Evolutionary conservation across 352 stramenopile genomes (phyloP).

Genomic region (Thraustotheca clavata): DNA sequence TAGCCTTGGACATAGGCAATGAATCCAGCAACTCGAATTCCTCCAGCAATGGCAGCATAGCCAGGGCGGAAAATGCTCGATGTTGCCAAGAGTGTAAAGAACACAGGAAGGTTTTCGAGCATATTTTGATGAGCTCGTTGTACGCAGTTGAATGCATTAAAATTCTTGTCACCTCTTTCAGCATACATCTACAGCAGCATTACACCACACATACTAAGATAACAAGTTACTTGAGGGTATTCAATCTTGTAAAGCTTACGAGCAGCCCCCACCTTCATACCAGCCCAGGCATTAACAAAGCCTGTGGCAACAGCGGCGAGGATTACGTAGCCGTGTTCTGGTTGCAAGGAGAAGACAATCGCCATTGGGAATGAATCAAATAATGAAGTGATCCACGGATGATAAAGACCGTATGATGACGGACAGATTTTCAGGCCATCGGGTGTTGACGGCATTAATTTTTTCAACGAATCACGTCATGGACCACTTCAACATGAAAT

Average conservation of each 20-base stretch:
- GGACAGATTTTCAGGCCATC: background rate
- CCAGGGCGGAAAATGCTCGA: conserved; percentile 50
- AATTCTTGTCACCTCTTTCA: conserved; percentile 83
- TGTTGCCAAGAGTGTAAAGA: conserved; percentile 43
- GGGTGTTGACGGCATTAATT: background rate
- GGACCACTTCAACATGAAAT: too few relatives aligned
- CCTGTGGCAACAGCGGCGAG: conserved; percentile 43
- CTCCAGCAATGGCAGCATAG: conserved; percentile 44
- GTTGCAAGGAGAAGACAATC: conserved; percentile 44
- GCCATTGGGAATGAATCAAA: background rate
- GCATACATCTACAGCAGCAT: conserved; percentile 62
- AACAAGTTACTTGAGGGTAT: conserved; percentile 37
- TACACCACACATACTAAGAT: conserved; percentile 9
- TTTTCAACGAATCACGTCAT: background rate
- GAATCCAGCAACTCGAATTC: conserved; percentile 51
- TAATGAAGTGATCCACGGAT: background rate
- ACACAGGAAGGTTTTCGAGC: conserved; percentile 79
- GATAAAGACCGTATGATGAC: background rate
- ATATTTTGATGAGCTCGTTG: conserved; percentile 90
- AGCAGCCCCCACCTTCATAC: conserved; percentile 41
- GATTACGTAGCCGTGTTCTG: conserved; percentile 50
- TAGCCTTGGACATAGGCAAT: conserved; percentile 60
- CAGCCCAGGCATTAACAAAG: conserved; percentile 51
- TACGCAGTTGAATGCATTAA: conserved; percentile 86
- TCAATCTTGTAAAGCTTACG: conserved; percentile 57